A percentile compares a stretch with the other conserved stretches of the same genome.
phyloP scores from a whole-genome alignment of 805 yeast species.

The Metschnikowia proteae region DNA sequence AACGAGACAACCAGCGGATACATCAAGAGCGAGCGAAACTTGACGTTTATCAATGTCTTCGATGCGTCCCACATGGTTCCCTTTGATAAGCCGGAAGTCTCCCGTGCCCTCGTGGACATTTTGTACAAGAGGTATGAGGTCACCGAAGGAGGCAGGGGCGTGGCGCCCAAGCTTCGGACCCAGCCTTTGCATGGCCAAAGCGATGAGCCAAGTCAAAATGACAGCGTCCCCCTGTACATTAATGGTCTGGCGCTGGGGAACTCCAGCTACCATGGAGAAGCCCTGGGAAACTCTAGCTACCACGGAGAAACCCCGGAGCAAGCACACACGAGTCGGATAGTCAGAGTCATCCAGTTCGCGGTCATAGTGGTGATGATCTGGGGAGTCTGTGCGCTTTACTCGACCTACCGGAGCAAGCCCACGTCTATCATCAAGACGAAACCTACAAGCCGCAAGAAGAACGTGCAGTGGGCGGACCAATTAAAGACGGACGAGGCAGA shows the following conservation, averaged over 20 bases:
- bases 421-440: constrained; percentile 39
- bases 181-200: not conserved
- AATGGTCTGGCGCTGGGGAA: not conserved
- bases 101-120: constrained; percentile 67
- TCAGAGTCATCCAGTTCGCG: constrained; percentile 38
- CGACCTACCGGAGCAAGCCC: constrained; percentile 36
- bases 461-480: constrained; percentile 48
- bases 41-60: constrained; percentile 69
- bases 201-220: not conserved
- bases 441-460: constrained; percentile 36
- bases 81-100: constrained; percentile 64
- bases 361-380: constrained; percentile 37
- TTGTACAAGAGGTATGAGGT: constrained; percentile 20
- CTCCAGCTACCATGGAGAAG: not conserved
- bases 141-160: constrained; percentile 10
- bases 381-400: constrained; percentile 39
- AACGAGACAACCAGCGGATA: constrained; percentile 37
- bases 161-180: constrained; percentile 16
- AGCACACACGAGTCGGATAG: constrained; percentile 21
- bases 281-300: not conserved
- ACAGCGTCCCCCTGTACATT: not conserved
- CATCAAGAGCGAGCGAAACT: constrained; percentile 53
- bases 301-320: not conserved
- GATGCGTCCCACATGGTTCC: constrained; percentile 95
- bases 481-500: constrained; percentile 31